phyloP scores from a whole-genome alignment of 129 eudicot genomes.

The Chrysanthemum lavandulifolium region DNA sequence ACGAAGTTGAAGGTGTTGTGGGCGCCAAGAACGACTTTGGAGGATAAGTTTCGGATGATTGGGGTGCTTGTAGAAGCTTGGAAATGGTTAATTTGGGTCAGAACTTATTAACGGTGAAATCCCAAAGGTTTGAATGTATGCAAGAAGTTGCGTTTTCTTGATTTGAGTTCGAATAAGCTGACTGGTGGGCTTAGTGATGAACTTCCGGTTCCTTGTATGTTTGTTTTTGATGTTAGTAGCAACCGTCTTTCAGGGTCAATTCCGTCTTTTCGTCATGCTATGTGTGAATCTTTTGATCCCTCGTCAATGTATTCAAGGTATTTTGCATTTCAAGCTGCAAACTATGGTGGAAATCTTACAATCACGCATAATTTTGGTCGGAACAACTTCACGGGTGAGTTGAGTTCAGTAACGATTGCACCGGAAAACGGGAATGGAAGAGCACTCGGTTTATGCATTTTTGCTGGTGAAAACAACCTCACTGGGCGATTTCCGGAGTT shows the following conservation, averaged over 20 bases:
- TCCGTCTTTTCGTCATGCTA: conserved; percentile 36
- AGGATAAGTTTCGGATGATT: conserved; percentile 50
- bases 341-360: conserved; percentile 36
- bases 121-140: conserved; percentile 42
- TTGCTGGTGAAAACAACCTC: conserved; percentile 55
- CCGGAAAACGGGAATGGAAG: conserved; percentile 20
- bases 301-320: conserved; percentile 38
- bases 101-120: conserved; percentile 51
- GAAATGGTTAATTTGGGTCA: conserved; percentile 69
- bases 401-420: conserved; percentile 43
- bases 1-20: conserved; percentile 64
- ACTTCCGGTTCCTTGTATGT: conserved; percentile 67
- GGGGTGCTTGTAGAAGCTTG: conserved; percentile 65
- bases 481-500: conserved; percentile 43
- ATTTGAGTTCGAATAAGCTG: conserved; percentile 67
- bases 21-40: conserved; percentile 84
- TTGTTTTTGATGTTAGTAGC: conserved; percentile 58
- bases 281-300: conserved; percentile 44
- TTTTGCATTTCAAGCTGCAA: conserved; percentile 33
- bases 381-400: conserved; percentile 53
- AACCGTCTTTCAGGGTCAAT: conserved; percentile 57
- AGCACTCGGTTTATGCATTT: conserved; percentile 52
- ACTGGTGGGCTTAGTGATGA: conserved; percentile 50
- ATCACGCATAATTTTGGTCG: conserved; percentile 58
- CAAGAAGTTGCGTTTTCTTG: conserved; percentile 64